Percentiles rank a stretch among this genome's conserved stretches.
Conservation (phyloP, 768 basidiomycete genomes). For the Sistotremastrum niveocremeum region DNA sequence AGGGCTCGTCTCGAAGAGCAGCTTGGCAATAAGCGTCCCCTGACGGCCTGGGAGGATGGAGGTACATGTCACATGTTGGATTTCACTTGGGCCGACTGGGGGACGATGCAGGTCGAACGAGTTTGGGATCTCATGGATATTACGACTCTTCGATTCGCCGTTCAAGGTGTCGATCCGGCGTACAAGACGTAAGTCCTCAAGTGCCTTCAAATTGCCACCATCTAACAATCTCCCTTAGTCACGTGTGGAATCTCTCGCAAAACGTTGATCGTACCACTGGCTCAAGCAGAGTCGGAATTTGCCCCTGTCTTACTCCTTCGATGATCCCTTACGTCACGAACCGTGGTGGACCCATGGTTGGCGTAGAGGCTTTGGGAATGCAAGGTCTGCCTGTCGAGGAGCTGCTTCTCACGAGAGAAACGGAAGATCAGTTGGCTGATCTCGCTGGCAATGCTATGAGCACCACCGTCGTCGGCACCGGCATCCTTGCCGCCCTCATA, state of each 20-base stretch:
- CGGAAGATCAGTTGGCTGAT: constrained; percentile 86
- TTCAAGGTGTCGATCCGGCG: constrained; percentile 67
- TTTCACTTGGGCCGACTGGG: constrained; percentile 93
- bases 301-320: constrained; percentile 85
- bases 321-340: constrained; percentile 97
- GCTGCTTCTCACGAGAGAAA: constrained; percentile 82
- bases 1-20: constrained; percentile 73
- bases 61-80: constrained; percentile 78
- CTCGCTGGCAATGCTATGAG: constrained; percentile 97
- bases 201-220: constrained; percentile 1
- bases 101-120: constrained; percentile 79
- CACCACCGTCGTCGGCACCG: constrained; percentile 86
- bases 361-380: constrained; percentile 83
- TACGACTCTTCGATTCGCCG: constrained; percentile 66
- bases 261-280: constrained; percentile 90
- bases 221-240: constrained; percentile 26
- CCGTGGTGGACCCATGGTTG: constrained; percentile 92
- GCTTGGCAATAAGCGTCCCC: constrained; percentile 69
- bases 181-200: constrained; percentile 65
- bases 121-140: constrained; percentile 97
- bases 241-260: constrained; percentile 94
- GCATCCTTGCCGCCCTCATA: constrained; percentile 72
- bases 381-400: constrained; percentile 92
- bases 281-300: constrained; percentile 68
- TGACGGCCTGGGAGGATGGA: constrained; percentile 90